Conservation (phyloP, 441 rosid species). For the Pelargonium australe region DNA sequence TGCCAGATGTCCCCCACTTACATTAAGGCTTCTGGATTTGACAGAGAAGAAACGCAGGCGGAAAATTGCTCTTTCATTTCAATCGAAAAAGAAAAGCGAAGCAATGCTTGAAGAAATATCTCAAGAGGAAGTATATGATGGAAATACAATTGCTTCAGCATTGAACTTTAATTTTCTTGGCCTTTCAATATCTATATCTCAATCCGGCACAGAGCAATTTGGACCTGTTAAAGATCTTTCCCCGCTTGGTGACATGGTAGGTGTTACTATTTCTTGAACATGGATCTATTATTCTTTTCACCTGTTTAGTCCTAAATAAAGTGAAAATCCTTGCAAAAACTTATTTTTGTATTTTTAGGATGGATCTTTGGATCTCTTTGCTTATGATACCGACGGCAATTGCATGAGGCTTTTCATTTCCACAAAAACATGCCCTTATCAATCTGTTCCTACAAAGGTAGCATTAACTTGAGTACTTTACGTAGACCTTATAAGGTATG, state of each 20-base stretch:
- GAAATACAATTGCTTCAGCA: constrained; percentile 86
- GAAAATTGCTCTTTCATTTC: constrained; percentile 52
- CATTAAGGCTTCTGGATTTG: constrained; percentile 55
- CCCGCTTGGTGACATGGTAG: constrained; percentile 90
- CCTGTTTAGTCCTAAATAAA: neutral
- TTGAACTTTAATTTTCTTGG: constrained; percentile 73
- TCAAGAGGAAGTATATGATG: constrained; percentile 76
- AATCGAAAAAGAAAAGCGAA: constrained; percentile 39
- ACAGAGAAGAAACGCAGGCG: constrained; percentile 45
- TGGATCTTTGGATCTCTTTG: constrained; percentile 88
- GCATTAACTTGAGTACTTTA: constrained; percentile 3
- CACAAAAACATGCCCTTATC: constrained; percentile 74
- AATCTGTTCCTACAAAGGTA: constrained; percentile 95
- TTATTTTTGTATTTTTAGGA: constrained; percentile 44
- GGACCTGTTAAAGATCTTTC: constrained; percentile 86
- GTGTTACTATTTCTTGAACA: constrained; percentile 13
- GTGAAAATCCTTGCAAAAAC: constrained; percentile 16
- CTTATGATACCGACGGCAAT: constrained; percentile 65
- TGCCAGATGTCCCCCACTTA: constrained; percentile 83
- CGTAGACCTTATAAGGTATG: constrained; percentile 11
- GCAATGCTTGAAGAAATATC: constrained; percentile 54
- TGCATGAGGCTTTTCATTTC: constrained; percentile 82
- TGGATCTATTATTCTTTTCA: constrained; percentile 20
- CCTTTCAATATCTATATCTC: constrained; percentile 64
- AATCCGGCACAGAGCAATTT: constrained; percentile 43